Evolutionary conservation across 352 stramenopile genomes (phyloP), one percentile per base, ranked within the genome.

Genomic region (Globisporangium paddicum): DNA sequence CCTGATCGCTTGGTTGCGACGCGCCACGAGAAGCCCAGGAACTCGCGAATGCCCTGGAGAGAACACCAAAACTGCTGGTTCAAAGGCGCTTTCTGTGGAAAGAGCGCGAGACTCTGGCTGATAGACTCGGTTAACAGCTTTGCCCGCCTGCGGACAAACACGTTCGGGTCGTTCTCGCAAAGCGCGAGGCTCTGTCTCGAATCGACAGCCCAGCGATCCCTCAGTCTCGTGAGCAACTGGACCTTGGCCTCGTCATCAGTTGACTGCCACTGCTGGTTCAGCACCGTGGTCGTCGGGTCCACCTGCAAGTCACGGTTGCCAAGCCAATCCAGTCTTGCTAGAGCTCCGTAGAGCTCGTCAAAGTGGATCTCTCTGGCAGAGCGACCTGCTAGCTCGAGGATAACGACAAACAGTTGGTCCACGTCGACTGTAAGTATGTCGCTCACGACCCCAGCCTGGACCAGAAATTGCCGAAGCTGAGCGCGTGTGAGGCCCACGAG

Each of bases 131-230:
- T 41, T 30, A 69, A 46, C 28, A 58, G 50, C 45, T 61, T 53
- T 44, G 46, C 68, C 34, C 74, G 65, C 2, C 62, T 70, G 16
- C 74, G 69, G 18, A 82, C 55, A 23, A 82, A 85, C 13, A 69
- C 38, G 38, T 89, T 89, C 1, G 71, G 77, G 42, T 89, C 79
- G 45, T 83, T 82, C 30, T 72, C 75, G 18, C 69, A 79, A 9
- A 89, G 5, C 2, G 60, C 61, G 1, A 86, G 52, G 18, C 56
- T 74, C 21, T 69, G 57, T 5, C 61, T 67, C 25, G 68, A 57
- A 25, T 82, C 62, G 10, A 73, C 45, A 1, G 47, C 59, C 75
- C 79, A 87, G 23, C 72, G 60, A 2, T 81, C 55, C 0, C 63
- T 54, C 10, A 84, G 34, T 13, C 58, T 58, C 1, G 8, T 13